Evolutionary conservation across 169 alveolate genomes (phyloP), one percentile per base, ranked within the genome.

Genomic region (Plasmodium relictum): DNA sequence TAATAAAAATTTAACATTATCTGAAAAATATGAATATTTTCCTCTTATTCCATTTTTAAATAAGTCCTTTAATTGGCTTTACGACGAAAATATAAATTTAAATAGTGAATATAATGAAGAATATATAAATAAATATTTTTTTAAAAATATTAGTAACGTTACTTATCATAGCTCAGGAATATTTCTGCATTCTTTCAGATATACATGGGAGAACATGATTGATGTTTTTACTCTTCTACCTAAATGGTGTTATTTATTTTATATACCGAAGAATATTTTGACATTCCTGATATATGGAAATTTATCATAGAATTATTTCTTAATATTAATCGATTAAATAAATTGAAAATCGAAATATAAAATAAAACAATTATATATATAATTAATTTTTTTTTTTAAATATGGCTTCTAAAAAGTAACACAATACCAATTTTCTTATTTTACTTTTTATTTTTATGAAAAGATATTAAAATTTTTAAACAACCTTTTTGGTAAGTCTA

Each of bases 161-260:
- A 62, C 85, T 12, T 83, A 56, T 76, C 91, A 88, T 90, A 89
- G 92, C 22, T 83, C 95, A 31, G 96, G 96, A 0, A 94, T 94
- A 69, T 94, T 92, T 70, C 63, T 94, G 16, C 96, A 94, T 74
- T 92, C 96, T 24, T 73, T 90, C 45, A 89, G 95, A 56, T 94
- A 92, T 74, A 71, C 89, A 24, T 94, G 95, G 96, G 88, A 52
- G 52, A 69, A 68, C 3, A 58, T 71, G 6, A 70, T 92, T 48
- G 92, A 86, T 39, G 73, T 86, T 71, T 86, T 86, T 86, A 86
- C 92, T 18, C 87, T 86, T 9, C 74, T 86, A 14, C 92, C 92
- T 2, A 86, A 71, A 39, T 86, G 92, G 92, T 86, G 88, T 45
- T 14, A 62, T 18, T 42, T 50, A 9, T 86, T 86, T 86, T 71